phyloP scores from a whole-genome alignment of 371 early-diverging fungal species.

The Dichotomocladium elegans region DNA sequence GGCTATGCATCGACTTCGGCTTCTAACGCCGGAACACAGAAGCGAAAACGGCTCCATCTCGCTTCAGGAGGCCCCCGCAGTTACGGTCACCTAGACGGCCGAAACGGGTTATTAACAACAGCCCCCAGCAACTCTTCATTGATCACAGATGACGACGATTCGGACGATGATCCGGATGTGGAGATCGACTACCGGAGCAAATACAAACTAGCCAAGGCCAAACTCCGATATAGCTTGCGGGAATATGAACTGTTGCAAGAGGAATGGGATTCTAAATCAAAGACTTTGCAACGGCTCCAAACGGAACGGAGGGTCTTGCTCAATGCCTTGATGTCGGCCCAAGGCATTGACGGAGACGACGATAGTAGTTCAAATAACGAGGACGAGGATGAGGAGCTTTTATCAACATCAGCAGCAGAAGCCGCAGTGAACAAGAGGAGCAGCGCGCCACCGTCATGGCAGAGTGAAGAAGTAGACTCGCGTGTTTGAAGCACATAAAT shows the following conservation, averaged over 20 bases:
- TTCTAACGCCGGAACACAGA: not conserved
- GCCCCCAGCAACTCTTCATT: not conserved
- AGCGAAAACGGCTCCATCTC: not conserved
- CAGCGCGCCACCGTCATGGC: no score
- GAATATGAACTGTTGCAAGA: conserved; percentile 53
- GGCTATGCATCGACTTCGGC: not conserved
- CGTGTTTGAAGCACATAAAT: no score
- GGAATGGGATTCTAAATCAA: conserved; percentile 40
- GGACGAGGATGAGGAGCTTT: conserved; percentile 2
- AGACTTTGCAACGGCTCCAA: conserved; percentile 41
- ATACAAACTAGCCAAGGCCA: conserved; percentile 52
- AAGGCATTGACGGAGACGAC: not conserved
- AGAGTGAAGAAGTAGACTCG: no score
- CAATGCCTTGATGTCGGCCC: conserved; percentile 33
- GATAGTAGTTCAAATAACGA: not conserved
- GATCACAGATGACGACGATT: no score
- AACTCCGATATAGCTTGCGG: conserved; percentile 46
- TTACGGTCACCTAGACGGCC: no score
- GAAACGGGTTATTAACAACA: not conserved
- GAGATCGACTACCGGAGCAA: conserved; percentile 7
- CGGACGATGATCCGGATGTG: not conserved
- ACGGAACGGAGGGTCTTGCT: conserved; percentile 48
- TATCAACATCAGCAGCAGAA: not conserved
- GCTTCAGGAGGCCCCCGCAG: no score
- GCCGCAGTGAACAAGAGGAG: no score